Conservation (phyloP, 176 grass and related monocot genomes). For the Oropetium thomaeum region DNA sequence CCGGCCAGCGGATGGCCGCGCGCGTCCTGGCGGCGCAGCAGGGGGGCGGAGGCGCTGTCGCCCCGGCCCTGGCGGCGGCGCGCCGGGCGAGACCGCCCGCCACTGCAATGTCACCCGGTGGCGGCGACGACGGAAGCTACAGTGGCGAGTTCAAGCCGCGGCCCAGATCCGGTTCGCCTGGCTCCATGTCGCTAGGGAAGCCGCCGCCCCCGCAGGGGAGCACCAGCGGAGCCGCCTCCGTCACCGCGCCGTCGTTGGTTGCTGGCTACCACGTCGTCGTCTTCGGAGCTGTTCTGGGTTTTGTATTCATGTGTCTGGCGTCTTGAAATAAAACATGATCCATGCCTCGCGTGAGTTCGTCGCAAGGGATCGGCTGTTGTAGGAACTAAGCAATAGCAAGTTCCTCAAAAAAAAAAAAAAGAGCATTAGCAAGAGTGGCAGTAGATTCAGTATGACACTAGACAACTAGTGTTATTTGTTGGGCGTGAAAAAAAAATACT, state of each 20-base stretch:
- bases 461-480: too few species aligned
- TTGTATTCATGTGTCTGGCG: background rate
- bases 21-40: slow-evolving; percentile 30
- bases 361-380: background rate
- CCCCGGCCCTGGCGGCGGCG: background rate
- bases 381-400: background rate
- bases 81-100: too few species aligned
- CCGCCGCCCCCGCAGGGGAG: background rate
- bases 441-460: too few species aligned
- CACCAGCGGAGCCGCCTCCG: background rate
- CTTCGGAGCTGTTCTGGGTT: background rate
- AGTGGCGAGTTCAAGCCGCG: background rate
- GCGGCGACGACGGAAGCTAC: background rate
- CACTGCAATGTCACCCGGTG: background rate
- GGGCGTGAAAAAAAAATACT: too few species aligned
- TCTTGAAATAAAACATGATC: background rate
- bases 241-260: background rate
- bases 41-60: too few species aligned
- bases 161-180: background rate
- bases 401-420: too few species aligned
- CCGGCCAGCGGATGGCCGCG: slow-evolving; percentile 55
- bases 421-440: too few species aligned
- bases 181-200: background rate
- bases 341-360: background rate
- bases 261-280: background rate